Evolutionary conservation across 2,329 filamentous ascomycete species (phyloP).

Genomic region (Cercospora sesami): DNA sequence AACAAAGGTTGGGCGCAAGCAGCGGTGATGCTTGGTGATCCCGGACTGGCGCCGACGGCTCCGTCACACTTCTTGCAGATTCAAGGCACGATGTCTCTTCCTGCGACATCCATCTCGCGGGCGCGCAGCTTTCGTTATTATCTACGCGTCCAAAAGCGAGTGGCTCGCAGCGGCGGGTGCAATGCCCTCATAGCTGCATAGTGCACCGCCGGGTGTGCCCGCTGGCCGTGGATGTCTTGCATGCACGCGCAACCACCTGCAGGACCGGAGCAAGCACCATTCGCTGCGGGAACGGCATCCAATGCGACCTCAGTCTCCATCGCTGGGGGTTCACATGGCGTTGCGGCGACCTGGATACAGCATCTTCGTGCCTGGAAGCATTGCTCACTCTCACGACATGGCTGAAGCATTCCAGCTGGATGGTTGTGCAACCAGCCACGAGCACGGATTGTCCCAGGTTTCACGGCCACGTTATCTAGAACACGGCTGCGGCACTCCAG

Average conservation of each 20-base stretch:
- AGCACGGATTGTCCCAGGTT: conserved; percentile 11
- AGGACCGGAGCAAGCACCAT: conserved; percentile 1
- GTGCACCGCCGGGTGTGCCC: conserved; percentile 1
- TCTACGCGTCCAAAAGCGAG: conserved; percentile 6
- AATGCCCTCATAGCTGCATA: background rate
- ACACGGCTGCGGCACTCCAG: conserved; percentile 6
- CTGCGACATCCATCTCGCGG: background rate
- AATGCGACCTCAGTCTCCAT: background rate
- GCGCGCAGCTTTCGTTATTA: background rate
- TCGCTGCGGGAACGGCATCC: conserved; percentile 4
- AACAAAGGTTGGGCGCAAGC: conserved; percentile 5
- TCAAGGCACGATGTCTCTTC: background rate
- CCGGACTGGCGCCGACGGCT: background rate
- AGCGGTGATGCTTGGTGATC: background rate
- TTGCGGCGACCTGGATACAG: background rate
- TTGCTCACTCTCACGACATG: background rate
- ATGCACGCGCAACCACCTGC: conserved; percentile 8
- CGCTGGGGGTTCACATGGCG: background rate
- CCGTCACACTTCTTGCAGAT: background rate
- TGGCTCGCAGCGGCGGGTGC: background rate
- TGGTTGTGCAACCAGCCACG: conserved; percentile 6
- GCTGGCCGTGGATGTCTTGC: conserved; percentile 4
- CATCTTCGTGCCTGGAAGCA: background rate
- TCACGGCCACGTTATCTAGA: conserved; percentile 3
- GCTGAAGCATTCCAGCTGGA: background rate